Base-by-base conservation (phyloP, 805 yeast species). In the Wickerhamomyces bisporus region DNA sequence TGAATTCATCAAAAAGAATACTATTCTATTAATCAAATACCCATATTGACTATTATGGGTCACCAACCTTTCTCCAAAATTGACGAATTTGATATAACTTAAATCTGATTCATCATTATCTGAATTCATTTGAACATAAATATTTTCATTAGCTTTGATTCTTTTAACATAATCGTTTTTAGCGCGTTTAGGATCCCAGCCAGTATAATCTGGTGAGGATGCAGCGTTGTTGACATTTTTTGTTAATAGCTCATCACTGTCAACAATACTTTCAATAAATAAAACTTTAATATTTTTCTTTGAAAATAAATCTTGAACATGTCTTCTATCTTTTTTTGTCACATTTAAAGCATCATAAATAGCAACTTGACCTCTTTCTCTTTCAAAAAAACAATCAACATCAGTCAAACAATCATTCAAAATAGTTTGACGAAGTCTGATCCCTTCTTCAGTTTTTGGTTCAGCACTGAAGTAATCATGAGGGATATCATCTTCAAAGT, bases 261-360 rank as follows among this genome's bases (percentile, higher is more conserved):
- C 87, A 40, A 88, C 81, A 25, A 86, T 69, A 31, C 93, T 81
- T 62, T 93, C 99, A 41, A 93, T 87, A 59, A 89, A 93, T 38
- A 93, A 60, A 20, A 83, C 82, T 58, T 84, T 89, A 41, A 89
- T 80, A 46, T 78, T 77, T 42, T 73, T 66, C 31, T 66, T 63
- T 7, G 66, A 63, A 50, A 91, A 78, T 41, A 62, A 61, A 25
- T 70, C 68, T 20, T 73, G 73, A 27, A 91, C 61, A 23, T 71
- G 73, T 7, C 68, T 51, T 49, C 99, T 71, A 48, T 81, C 83
- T 35, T 71, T 69, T 16, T 81, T 76, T 34, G 82, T 65, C 6
- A 93, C 95, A 58, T 93, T 93, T 35, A 93, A 84, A 0, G 98
- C 98, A 61, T 93, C 99, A 61, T 86, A 93, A 17, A 93, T 86